A percentile compares a stretch with the other conserved stretches of the same genome.
Evolutionary conservation across 495 filamentous ascomycete species (phyloP).

Genomic region (Aspergillus egyptiacus): DNA sequence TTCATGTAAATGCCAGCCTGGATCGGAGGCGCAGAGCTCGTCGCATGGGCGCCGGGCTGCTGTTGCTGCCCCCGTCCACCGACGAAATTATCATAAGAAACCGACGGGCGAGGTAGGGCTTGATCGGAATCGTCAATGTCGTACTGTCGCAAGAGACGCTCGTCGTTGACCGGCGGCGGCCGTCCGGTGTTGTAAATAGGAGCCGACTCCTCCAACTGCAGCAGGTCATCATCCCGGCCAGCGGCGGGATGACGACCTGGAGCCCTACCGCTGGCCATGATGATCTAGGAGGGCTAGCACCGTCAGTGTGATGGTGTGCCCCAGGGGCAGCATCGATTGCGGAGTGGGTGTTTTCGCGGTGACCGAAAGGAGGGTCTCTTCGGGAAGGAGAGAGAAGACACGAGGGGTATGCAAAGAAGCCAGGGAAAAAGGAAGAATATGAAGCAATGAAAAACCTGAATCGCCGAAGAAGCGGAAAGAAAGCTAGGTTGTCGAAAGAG

Average conservation of each 20-base stretch:
- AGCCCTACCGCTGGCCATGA: conserved; percentile 59
- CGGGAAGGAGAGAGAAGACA: neutral
- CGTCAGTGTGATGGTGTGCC: conserved; percentile 31
- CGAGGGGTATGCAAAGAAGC: conserved; percentile 7
- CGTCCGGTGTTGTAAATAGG: conserved; percentile 68
- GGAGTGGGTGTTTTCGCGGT: neutral
- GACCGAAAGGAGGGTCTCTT: conserved; percentile 4
- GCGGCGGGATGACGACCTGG: conserved; percentile 52
- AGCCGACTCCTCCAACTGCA: conserved; percentile 65
- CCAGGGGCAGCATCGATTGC: conserved; percentile 46
- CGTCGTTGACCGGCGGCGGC: conserved; percentile 66
- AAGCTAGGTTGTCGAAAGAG: neutral
- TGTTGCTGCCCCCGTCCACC: conserved; percentile 54
- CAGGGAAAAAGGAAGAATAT: neutral
- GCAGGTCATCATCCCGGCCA: conserved; percentile 61
- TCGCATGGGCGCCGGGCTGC: conserved; percentile 35
- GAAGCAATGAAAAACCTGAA: neutral
- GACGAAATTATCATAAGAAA: conserved; percentile 93
- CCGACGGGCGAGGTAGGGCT: conserved; percentile 66
- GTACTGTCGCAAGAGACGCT: conserved; percentile 65
- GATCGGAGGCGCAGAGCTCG: conserved; percentile 22
- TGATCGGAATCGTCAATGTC: conserved; percentile 59
- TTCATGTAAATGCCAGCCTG: conserved; percentile 28
- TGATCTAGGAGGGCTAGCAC: conserved; percentile 39
- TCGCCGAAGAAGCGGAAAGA: neutral